A percentile compares a stretch with the other conserved stretches of the same genome.
Conservation (phyloP, 495 filamentous ascomycete species). For the Lophium mytilinum region DNA sequence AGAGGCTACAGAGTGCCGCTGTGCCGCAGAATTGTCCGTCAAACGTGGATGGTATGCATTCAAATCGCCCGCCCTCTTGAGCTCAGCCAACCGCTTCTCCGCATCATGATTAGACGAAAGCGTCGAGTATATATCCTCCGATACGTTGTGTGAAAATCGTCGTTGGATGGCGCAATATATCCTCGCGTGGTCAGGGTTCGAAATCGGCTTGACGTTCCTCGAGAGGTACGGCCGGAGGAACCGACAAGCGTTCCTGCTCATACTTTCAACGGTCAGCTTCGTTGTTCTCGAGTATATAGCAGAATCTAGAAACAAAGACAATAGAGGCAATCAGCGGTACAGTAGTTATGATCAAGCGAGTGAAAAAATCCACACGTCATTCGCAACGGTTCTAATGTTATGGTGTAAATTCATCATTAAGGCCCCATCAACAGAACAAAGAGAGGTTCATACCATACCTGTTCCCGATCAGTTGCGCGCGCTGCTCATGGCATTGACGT, state of each 20-base stretch:
- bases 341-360: conserved; percentile 54
- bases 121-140: neutral
- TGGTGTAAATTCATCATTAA: conserved; percentile 1
- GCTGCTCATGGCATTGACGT: neutral
- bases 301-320: neutral
- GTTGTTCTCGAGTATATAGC: neutral
- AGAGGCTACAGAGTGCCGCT: conserved; percentile 1
- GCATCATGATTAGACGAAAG: conserved; percentile 11
- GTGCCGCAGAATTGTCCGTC: conserved; percentile 9
- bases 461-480: neutral
- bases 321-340: conserved; percentile 22
- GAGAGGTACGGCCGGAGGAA: conserved; percentile 49
- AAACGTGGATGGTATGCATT: conserved; percentile 45
- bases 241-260: conserved; percentile 32
- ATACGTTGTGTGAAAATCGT: conserved; percentile 2
- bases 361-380: conserved; percentile 48
- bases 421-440: neutral
- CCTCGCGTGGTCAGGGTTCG: conserved; percentile 35
- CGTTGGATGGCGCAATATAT: conserved; percentile 37
- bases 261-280: conserved; percentile 15
- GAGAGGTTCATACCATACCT: neutral
- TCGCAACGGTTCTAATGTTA: conserved; percentile 81
- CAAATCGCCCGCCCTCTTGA: conserved; percentile 38
- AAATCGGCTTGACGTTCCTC: conserved; percentile 27
- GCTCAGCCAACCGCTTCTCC: conserved; percentile 43